Evolutionary conservation across 805 yeast genomes (phyloP).

Genomic region (Grigorovia jiainica): DNA sequence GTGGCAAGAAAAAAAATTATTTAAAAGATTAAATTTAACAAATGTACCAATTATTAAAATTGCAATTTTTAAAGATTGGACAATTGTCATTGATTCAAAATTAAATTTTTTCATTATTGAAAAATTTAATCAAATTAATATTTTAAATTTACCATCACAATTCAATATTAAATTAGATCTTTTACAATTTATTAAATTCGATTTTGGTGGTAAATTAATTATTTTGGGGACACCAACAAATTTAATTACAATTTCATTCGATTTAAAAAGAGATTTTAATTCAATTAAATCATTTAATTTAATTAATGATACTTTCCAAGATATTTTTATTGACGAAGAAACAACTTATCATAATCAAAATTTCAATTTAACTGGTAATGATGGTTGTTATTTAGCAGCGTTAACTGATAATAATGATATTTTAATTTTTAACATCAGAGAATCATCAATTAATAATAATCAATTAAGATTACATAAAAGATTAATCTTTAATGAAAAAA

Average conservation of each 20-base stretch:
- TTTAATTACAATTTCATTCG: conserved; percentile 17
- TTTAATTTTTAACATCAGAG: conserved; percentile 19
- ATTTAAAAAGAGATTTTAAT: conserved; percentile 19
- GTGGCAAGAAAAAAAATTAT: conserved; percentile 26
- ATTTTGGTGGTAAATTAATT: conserved; percentile 24
- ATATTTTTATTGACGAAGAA: conserved; percentile 21
- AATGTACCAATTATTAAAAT: conserved; percentile 15
- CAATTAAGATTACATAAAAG: conserved; percentile 12
- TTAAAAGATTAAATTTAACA: conserved; percentile 12
- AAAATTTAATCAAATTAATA: conserved; percentile 14
- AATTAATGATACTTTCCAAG: conserved; percentile 9
- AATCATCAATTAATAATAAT: conserved; percentile 8
- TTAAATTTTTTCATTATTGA: conserved; percentile 17
- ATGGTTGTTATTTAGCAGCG: conserved; percentile 26
- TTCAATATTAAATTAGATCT: neutral
- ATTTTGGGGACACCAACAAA: conserved; percentile 15
- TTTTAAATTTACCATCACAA: conserved; percentile 11
- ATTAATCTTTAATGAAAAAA: conserved; percentile 18
- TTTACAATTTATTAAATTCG: conserved; percentile 22
- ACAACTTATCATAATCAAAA: conserved; percentile 22
- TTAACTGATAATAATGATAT: conserved; percentile 17
- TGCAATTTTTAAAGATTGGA: conserved; percentile 17
- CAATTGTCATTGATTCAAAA: conserved; percentile 18
- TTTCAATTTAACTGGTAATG: conserved; percentile 23
- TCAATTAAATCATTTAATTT: conserved; percentile 12